Base-by-base conservation (phyloP, 257 asterid genomes). In the Capsicum baccatum region DNA sequence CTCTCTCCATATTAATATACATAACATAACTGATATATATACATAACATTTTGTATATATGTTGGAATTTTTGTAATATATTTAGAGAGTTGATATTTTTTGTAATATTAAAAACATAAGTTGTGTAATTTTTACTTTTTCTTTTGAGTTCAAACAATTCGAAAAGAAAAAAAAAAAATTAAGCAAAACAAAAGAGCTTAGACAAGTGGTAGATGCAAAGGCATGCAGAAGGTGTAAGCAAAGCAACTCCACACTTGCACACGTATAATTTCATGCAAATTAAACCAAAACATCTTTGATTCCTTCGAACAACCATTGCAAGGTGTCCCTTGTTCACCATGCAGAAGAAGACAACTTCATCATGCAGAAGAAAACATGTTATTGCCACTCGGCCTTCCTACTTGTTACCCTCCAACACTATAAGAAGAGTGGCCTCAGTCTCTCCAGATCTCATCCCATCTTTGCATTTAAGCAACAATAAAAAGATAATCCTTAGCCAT, bases 361-460 rank as follows among this genome's bases (percentile, higher is more conserved):
- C 93, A 90, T 91, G 93, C 95, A 90, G 60, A 86, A 87, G 79
- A 85, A 83, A 84, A 86, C 90, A 88, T n/a, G n/a, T 47, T 8
- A 63, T 62, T 33, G 85, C 88, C 89, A 76, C 88, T 57, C 50
- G 59, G 16, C 66, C 37, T n/a, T 42, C 80, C 7, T 8, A 26
- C 26, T 52, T 13, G 2, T 26, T 76, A 13, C 8, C 3, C 26
- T 76, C 26, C 42, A 76, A 52, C 63, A 13, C 48, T 76, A 76
- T 76, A 76, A 76, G 44, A 54, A 52, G 19, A 5, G 48, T 52
- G 81, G 64, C 81, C 81, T 76, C 48, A 26, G 63, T 76, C 3
- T 26, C 63, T 76, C 81, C 1, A 76, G 21, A 8, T 76, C 64
- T 54, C 81, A 76, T 76, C 81, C 44, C 64, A 54, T 76, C 64